phyloP scores from a whole-genome alignment of 2,329 filamentous ascomycete genomes.

The Gaeumannomyces sp. region DNA sequence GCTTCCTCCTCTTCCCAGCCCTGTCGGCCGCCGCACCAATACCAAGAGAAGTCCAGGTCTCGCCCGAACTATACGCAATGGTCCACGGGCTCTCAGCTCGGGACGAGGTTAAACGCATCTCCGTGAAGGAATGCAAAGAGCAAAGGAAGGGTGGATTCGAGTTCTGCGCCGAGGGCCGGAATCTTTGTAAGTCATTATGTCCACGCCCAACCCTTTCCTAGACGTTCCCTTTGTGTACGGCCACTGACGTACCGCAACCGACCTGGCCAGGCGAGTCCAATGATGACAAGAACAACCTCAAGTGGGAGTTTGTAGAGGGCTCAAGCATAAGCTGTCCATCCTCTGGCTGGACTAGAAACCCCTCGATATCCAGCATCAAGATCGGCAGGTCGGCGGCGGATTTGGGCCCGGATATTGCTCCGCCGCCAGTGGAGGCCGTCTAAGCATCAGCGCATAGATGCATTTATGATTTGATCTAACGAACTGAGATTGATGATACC shows the following conservation, averaged over 20 bases:
- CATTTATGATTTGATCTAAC: no score
- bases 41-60: neutral
- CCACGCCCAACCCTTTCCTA: constrained; percentile 8
- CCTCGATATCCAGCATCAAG: neutral
- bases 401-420: neutral
- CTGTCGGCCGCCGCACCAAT: neutral
- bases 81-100: neutral
- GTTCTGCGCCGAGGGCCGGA: constrained; percentile 4
- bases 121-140: neutral
- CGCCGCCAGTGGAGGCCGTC: neutral
- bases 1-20: neutral
- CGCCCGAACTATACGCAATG: neutral
- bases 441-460: neutral
- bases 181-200: constrained; percentile 4
- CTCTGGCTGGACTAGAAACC: neutral
- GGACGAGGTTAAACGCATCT: neutral
- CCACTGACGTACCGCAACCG: neutral
- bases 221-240: neutral
- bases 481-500: no score
- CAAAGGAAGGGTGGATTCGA: constrained; percentile 1
- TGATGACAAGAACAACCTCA: neutral
- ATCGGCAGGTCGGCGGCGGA: neutral
- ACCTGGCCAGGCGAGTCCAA: constrained; percentile 11
- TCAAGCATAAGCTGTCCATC: neutral
- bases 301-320: neutral